Evolutionary conservation across 441 rosid species (phyloP).

Genomic region (Populus hybrid): DNA sequence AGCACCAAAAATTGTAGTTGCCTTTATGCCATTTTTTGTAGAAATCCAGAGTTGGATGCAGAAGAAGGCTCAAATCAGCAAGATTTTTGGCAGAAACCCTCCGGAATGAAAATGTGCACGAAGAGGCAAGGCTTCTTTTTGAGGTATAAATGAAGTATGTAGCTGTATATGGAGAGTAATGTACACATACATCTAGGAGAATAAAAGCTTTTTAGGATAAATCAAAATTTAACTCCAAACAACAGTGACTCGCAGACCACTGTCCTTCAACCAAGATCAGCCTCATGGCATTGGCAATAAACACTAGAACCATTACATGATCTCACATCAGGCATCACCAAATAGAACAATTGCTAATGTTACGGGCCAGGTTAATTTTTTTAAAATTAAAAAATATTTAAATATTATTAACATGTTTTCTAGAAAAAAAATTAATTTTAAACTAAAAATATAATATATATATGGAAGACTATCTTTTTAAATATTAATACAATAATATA

Average conservation of each 20-base stretch:
- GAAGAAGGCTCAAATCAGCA: constrained; percentile 19
- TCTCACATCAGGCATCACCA: no score
- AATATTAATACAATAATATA: no score
- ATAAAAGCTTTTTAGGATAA: neutral
- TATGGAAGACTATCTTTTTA: no score
- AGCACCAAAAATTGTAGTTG: constrained; percentile 63
- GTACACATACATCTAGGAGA: neutral
- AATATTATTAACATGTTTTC: neutral
- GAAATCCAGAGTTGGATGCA: constrained; percentile 72
- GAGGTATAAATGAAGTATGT: neutral
- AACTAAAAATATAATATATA: no score
- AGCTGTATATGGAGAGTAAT: neutral
- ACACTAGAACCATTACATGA: no score
- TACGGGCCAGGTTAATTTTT: no score
- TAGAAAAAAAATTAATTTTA: no score
- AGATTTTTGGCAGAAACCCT: neutral
- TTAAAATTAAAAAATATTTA: no score
- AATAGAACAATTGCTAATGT: no score
- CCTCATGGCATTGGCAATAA: no score
- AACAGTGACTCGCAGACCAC: neutral
- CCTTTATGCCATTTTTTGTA: constrained; percentile 56
- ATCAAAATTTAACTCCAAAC: neutral
- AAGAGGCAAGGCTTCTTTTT: neutral
- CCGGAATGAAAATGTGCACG: neutral
- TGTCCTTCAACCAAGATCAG: no score